phyloP scores from a whole-genome alignment of 2,329 filamentous ascomycete genomes.

The Sphaerulina populicola region DNA sequence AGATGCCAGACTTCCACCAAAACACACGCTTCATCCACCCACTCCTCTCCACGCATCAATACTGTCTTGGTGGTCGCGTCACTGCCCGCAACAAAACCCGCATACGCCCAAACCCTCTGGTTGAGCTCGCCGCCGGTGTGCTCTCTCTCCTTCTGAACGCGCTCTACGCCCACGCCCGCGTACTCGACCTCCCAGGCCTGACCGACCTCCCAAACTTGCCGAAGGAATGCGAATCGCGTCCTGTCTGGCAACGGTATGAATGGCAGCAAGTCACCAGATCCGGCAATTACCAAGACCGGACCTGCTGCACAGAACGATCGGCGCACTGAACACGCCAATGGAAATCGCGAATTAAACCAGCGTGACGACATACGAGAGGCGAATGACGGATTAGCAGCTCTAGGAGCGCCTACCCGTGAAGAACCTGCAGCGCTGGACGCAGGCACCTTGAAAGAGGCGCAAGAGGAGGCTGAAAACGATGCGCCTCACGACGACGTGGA shows the following conservation, averaged over 20 bases:
- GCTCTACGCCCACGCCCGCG: constrained; percentile 2
- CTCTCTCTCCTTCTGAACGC: constrained; percentile 1
- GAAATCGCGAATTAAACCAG: constrained; percentile 5
- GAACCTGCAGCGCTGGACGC: constrained; percentile 1
- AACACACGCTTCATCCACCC: not conserved
- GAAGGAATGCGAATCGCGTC: constrained; percentile 11
- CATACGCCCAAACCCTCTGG: not conserved
- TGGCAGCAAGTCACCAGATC: constrained; percentile 26
- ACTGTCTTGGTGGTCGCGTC: not conserved
- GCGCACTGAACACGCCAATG: constrained; percentile 4
- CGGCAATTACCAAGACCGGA: constrained; percentile 16
- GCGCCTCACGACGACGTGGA: constrained; percentile 33
- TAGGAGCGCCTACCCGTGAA: constrained; percentile 14
- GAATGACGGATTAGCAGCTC: constrained; percentile 5
- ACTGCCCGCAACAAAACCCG: not conserved
- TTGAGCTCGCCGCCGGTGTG: not conserved
- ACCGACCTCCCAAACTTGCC: not conserved
- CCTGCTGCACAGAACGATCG: not conserved
- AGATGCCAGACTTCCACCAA: not conserved
- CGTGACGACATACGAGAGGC: constrained; percentile 1
- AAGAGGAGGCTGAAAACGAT: constrained; percentile 9
- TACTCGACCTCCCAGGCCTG: not conserved
- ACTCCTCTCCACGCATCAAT: not conserved
- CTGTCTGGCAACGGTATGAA: constrained; percentile 24
- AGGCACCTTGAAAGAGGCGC: constrained; percentile 4